phyloP scores from a whole-genome alignment of 768 basidiomycete genomes.

The Hericium coralloides region DNA sequence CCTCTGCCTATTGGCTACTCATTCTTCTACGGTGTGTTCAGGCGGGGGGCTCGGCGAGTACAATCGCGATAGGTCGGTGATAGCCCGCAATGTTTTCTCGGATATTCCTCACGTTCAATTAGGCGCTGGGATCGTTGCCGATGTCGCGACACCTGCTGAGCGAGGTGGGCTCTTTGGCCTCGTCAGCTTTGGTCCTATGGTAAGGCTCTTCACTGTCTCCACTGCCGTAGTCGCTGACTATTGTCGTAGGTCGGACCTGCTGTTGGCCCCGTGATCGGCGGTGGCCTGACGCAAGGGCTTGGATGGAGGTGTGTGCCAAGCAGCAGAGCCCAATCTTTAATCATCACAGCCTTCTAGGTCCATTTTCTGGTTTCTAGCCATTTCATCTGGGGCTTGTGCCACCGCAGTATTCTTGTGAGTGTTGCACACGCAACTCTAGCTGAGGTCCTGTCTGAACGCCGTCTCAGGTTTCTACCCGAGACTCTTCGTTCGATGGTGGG shows the following conservation, averaged over 20 bases:
- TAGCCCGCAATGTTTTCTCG: no score
- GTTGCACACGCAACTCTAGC: background rate
- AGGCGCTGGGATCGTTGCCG: constrained; percentile 70
- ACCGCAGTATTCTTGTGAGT: constrained; percentile 28
- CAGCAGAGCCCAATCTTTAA: background rate
- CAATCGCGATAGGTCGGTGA: constrained; percentile 55
- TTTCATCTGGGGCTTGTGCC: constrained; percentile 24
- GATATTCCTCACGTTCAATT: background rate
- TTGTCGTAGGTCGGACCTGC: constrained; percentile 22
- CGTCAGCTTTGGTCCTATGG: constrained; percentile 56
- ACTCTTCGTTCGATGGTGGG: constrained; percentile 38
- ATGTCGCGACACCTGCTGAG: constrained; percentile 66
- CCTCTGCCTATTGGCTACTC: constrained; percentile 37
- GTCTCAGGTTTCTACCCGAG: constrained; percentile 32
- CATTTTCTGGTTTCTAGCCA: constrained; percentile 36
- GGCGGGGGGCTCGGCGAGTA: constrained; percentile 31
- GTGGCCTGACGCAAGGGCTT: constrained; percentile 22
- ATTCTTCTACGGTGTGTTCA: background rate
- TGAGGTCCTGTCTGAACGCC: background rate
- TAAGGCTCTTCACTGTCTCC: constrained; percentile 18
- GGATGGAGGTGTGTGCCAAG: constrained; percentile 22
- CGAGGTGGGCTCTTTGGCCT: constrained; percentile 68
- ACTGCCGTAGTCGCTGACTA: background rate
- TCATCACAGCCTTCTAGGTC: constrained; percentile 17
- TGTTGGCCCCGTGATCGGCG: constrained; percentile 42